Conservation (phyloP, 768 basidiomycete species). For the Amanita phalloides region DNA sequence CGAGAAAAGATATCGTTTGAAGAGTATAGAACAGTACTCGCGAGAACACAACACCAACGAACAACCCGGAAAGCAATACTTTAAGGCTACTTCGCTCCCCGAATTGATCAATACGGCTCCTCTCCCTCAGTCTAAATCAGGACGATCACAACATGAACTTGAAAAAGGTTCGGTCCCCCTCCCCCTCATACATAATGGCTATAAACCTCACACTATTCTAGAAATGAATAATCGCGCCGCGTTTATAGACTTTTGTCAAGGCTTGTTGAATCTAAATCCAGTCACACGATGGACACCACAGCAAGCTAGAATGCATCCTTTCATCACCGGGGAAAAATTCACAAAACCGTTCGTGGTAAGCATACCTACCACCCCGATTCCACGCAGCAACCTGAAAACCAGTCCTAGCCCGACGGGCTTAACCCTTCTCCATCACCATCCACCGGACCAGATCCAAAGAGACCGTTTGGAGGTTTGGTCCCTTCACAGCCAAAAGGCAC, state of each 20-base stretch:
- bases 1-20: constrained; percentile 79
- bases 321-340: constrained; percentile 96
- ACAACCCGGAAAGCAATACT: constrained; percentile 98
- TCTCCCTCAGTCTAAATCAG: constrained; percentile 76
- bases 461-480: constrained; percentile 88
- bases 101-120: constrained; percentile 96
- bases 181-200: no score
- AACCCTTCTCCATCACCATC: constrained; percentile 16
- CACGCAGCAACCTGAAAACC: background rate
- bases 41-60: constrained; percentile 92
- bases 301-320: constrained; percentile 91
- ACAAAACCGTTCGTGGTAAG: constrained; percentile 76
- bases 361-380: constrained; percentile 6
- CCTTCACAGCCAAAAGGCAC: constrained; percentile 82
- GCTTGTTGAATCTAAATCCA: constrained; percentile 88
- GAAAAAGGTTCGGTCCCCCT: constrained; percentile 54
- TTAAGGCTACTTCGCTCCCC: constrained; percentile 86
- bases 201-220: constrained; percentile 18
- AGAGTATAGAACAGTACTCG: constrained; percentile 91
- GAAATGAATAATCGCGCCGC: constrained; percentile 91
- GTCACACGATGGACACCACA: constrained; percentile 96
- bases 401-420: constrained; percentile 42
- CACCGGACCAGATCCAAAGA: constrained; percentile 54
- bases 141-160: constrained; percentile 68
- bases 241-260: constrained; percentile 97